Percentiles rank a stretch among this genome's conserved stretches.
Conservation (phyloP, 2,329 filamentous ascomycete genomes). For the Mariannaea elegans region DNA sequence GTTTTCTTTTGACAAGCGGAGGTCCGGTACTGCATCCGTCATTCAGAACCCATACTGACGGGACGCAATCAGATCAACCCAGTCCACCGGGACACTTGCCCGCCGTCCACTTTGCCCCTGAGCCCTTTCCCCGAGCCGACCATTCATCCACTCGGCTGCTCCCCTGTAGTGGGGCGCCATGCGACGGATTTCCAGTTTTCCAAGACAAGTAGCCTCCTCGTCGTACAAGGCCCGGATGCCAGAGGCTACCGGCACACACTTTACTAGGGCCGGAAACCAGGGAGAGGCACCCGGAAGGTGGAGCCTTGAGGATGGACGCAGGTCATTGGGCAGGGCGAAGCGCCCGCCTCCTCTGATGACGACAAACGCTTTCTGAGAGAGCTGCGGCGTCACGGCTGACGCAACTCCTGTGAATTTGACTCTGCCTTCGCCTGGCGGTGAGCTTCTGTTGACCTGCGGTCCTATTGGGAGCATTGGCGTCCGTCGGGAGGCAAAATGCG, state of each 20-base stretch:
- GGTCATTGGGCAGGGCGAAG: slow-evolving; percentile 33
- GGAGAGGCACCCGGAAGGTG: slow-evolving; percentile 35
- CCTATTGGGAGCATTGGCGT: slow-evolving; percentile 19
- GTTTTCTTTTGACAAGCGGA: slow-evolving; percentile 18
- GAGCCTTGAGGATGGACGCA: slow-evolving; percentile 18
- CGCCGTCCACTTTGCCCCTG: slow-evolving; percentile 41
- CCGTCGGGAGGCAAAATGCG: slow-evolving; percentile 4
- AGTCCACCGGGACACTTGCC: slow-evolving; percentile 42
- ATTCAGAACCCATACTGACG: slow-evolving; percentile 35
- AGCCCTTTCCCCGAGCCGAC: slow-evolving; percentile 29
- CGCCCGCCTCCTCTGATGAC: slow-evolving; percentile 35
- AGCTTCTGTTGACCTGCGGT: slow-evolving; percentile 26
- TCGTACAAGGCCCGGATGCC: slow-evolving; percentile 37
- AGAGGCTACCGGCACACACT: slow-evolving; percentile 34
- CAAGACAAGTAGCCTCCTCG: slow-evolving; percentile 34
- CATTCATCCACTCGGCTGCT: slow-evolving; percentile 39
- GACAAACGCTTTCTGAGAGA: slow-evolving; percentile 32
- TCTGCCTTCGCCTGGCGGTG: slow-evolving; percentile 23
- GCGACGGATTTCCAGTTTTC: slow-evolving; percentile 34
- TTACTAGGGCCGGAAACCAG: slow-evolving; percentile 38
- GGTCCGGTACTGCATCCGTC: slow-evolving; percentile 29
- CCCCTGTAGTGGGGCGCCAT: slow-evolving; percentile 42
- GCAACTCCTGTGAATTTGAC: slow-evolving; percentile 27
- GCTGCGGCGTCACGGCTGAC: slow-evolving; percentile 32
- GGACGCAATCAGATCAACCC: slow-evolving; percentile 44